Evolutionary conservation across 2,329 filamentous ascomycete genomes (phyloP).

Genomic region (Diplocarpon rosae): DNA sequence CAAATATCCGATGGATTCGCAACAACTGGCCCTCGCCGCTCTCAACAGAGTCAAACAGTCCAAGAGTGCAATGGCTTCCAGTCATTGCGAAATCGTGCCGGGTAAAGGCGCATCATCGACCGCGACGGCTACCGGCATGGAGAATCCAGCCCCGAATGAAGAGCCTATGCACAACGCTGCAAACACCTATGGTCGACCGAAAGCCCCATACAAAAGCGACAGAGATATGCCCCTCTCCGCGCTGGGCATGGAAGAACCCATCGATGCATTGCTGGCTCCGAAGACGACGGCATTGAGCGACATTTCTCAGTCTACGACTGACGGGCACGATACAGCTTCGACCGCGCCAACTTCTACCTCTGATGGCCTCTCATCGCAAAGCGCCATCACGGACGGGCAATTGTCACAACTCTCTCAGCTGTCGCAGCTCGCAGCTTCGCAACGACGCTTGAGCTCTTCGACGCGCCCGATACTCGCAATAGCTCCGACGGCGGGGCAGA

Average conservation of each 20-base stretch:
- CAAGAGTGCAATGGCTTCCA: constrained; percentile 5
- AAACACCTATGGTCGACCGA: constrained; percentile 8
- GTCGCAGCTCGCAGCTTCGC: constrained; percentile 45
- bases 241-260: constrained; percentile 5
- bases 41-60: constrained; percentile 16
- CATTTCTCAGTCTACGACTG: constrained; percentile 35
- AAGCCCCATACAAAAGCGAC: constrained; percentile 2
- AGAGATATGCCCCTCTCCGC: constrained; percentile 7
- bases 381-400: constrained; percentile 38
- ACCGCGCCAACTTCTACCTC: constrained; percentile 30
- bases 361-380: constrained; percentile 28
- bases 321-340: constrained; percentile 30
- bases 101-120: constrained; percentile 15
- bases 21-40: constrained; percentile 22
- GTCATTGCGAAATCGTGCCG: constrained; percentile 13
- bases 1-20: constrained; percentile 18
- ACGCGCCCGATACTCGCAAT: constrained; percentile 16
- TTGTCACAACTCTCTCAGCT: constrained; percentile 43
- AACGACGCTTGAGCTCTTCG: constrained; percentile 28
- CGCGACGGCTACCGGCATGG: constrained; percentile 22
- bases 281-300: constrained; percentile 27
- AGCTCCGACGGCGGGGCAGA: constrained; percentile 37
- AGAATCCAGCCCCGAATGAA: constrained; percentile 15
- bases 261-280: constrained; percentile 7
- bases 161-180: constrained; percentile 12